phyloP scores from a whole-genome alignment of 2,329 filamentous ascomycete species.

The Claviceps sp. region DNA sequence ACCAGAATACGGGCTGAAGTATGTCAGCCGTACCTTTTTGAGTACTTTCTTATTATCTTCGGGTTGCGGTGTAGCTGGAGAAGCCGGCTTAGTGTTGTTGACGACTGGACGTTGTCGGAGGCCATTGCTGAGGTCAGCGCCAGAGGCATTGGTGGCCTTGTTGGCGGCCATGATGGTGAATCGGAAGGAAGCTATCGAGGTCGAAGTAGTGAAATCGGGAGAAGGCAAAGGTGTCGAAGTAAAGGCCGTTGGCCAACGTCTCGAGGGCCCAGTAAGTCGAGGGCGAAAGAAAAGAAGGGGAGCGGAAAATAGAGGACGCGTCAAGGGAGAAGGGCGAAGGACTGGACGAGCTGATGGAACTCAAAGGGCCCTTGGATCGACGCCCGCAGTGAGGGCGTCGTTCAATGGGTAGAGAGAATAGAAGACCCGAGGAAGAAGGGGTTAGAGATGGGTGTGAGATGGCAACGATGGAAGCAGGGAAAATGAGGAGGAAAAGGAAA shows the following conservation, averaged over 20 bases:
- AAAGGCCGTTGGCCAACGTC: background rate
- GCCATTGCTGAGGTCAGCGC: conserved; percentile 43
- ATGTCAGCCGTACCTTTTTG: conserved; percentile 34
- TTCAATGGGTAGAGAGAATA: conserved; percentile 13
- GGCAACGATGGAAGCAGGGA: conserved; percentile 8
- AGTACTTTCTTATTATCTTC: conserved; percentile 46
- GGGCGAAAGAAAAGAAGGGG: background rate
- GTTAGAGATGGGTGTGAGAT: conserved; percentile 10
- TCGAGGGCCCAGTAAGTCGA: background rate
- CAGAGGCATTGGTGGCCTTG: conserved; percentile 43
- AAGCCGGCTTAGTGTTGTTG: conserved; percentile 21
- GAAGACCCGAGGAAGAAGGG: conserved; percentile 4
- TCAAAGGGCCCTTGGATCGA: conserved; percentile 13
- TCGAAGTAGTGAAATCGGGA: background rate
- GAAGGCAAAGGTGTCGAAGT: conserved; percentile 4
- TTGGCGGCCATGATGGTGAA: conserved; percentile 35
- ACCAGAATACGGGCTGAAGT: background rate
- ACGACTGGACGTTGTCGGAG: conserved; percentile 38
- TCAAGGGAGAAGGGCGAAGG: conserved; percentile 11
- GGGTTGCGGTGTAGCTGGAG: conserved; percentile 26
- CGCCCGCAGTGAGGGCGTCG: conserved; percentile 11
- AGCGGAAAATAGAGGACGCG: conserved; percentile 3
- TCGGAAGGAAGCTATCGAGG: conserved; percentile 2
- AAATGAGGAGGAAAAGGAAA: conserved; percentile 9
- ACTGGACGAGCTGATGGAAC: conserved; percentile 24